Evolutionary conservation across 2,329 filamentous ascomycete genomes (phyloP).

Genomic region (Chaetomiaceae sp.): DNA sequence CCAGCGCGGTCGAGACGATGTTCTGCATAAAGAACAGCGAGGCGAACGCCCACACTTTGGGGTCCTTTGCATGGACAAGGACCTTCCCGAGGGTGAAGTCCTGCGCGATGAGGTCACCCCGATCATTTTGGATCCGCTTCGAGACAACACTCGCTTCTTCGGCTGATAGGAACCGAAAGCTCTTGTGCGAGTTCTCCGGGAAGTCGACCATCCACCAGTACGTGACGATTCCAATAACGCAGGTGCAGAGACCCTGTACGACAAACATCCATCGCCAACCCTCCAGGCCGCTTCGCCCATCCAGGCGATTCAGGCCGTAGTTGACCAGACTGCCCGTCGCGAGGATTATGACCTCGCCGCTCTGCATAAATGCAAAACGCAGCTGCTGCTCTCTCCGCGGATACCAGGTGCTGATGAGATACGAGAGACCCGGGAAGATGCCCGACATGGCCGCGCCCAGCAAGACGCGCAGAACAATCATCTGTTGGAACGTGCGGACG

Average conservation of each 20-base stretch:
- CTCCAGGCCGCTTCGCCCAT: slow-evolving; percentile 51
- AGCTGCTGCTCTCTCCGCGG: slow-evolving; percentile 61
- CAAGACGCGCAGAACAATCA: slow-evolving; percentile 63
- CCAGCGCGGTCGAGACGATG: slow-evolving; percentile 59
- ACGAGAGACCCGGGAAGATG: slow-evolving; percentile 49
- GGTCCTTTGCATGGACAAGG: slow-evolving; percentile 52
- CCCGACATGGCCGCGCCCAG: slow-evolving; percentile 60
- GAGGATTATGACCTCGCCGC: slow-evolving; percentile 60
- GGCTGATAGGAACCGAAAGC: slow-evolving; percentile 53
- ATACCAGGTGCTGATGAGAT: slow-evolving; percentile 57
- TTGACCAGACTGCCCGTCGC: slow-evolving; percentile 65
- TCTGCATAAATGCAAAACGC: slow-evolving; percentile 61
- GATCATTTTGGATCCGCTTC: slow-evolving; percentile 55
- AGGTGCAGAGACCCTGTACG: slow-evolving; percentile 59
- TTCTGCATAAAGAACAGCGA: slow-evolving; percentile 64
- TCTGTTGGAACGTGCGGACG: slow-evolving; percentile 62
- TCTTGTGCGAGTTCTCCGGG: slow-evolving; percentile 55
- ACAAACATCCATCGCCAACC: slow-evolving; percentile 69
- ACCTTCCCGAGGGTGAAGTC: slow-evolving; percentile 53
- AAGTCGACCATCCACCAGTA: slow-evolving; percentile 71
- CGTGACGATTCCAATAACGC: slow-evolving; percentile 54
- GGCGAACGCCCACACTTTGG: slow-evolving; percentile 62
- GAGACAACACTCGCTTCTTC: slow-evolving; percentile 55
- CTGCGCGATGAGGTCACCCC: slow-evolving; percentile 55
- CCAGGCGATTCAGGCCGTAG: slow-evolving; percentile 61